Conservation (phyloP, 2,329 filamentous ascomycete genomes). For the Scolecobasidium constrictum region DNA sequence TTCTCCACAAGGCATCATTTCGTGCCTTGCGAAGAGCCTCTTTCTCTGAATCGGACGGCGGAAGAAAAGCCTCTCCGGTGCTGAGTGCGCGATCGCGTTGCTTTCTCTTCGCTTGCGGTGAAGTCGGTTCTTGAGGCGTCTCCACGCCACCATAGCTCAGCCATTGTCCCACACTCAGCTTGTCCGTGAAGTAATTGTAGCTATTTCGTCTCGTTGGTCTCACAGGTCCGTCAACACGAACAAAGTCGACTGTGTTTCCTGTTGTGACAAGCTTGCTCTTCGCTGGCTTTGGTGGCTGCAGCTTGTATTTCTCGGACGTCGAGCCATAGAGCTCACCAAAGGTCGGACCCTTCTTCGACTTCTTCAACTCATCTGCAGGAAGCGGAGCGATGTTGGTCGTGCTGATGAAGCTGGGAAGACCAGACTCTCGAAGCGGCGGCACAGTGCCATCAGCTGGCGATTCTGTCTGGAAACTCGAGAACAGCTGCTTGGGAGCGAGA, state of each 20-base stretch:
- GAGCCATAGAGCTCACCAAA: conserved; percentile 67
- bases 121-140: conserved; percentile 33
- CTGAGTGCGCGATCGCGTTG: conserved; percentile 64
- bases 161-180: conserved; percentile 57
- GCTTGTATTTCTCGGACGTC: conserved; percentile 50
- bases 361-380: conserved; percentile 20
- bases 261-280: conserved; percentile 46
- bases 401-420: conserved; percentile 64
- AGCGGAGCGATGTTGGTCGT: conserved; percentile 54
- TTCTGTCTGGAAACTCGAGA: conserved; percentile 66
- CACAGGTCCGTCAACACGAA: conserved; percentile 41
- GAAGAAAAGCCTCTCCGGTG: conserved; percentile 48
- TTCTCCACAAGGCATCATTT: conserved; percentile 64
- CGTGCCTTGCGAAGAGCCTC: conserved; percentile 45
- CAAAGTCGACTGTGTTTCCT: conserved; percentile 39
- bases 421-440: conserved; percentile 48
- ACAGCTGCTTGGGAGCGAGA: conserved; percentile 64
- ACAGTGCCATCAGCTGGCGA: conserved; percentile 25
- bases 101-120: conserved; percentile 54
- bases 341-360: conserved; percentile 50
- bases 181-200: conserved; percentile 54
- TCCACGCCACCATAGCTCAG: conserved; percentile 41
- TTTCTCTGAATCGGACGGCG: conserved; percentile 26
- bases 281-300: conserved; percentile 61
- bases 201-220: conserved; percentile 27